Evolutionary conservation across 345 rosid species (phyloP), one percentile per base, ranked within the genome.

Genomic region (Lepidium aucheri): DNA sequence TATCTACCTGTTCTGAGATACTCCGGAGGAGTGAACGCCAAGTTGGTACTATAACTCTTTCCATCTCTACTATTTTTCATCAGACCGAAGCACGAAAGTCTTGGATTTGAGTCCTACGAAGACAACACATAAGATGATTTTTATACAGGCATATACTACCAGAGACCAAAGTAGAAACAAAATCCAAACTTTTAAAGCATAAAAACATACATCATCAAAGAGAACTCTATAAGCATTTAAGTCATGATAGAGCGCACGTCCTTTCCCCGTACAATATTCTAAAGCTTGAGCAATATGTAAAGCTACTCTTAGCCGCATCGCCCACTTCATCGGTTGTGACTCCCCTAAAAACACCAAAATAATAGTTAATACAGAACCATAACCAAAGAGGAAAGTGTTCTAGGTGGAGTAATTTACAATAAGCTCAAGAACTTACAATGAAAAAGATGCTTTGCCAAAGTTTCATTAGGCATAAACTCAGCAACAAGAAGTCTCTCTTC

Each of bases 21-120:
- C 80, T 94, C 99, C 0, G 96, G 99, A 63, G 99, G 99, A 65
- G 99, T 90, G 72, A 94, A 90, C 24, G 95, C 99, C 30, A 90
- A 69, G 70, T 94, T 94, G 24, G 99, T 93, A 51, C 99, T 93
- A 39, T 86, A 93, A 82, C 94, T 90, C 81, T 86, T 90, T 28
- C 99, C 97, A 53, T 93, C 96, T 71, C 97, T 82, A 67, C 99
- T 90, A 68, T 94, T 90, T 64, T 90, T 94, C 97, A 94, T 94
- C 74, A 94, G 77, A 65, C 99, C 99, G 35, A 94, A 88, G 78
- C 86, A 81, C 5, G 99, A 93, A 50, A 93, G 90, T 69, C 91
- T 85, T 57, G 97, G 90, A 80, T 90, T 90, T 14, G 85, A 91
- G 75, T 93, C 96, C 98, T 93, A 78, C 63, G 66, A 11, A 13